Conservation (phyloP, 2,329 filamentous ascomycete species). For the Ramularia collo-cygni region DNA sequence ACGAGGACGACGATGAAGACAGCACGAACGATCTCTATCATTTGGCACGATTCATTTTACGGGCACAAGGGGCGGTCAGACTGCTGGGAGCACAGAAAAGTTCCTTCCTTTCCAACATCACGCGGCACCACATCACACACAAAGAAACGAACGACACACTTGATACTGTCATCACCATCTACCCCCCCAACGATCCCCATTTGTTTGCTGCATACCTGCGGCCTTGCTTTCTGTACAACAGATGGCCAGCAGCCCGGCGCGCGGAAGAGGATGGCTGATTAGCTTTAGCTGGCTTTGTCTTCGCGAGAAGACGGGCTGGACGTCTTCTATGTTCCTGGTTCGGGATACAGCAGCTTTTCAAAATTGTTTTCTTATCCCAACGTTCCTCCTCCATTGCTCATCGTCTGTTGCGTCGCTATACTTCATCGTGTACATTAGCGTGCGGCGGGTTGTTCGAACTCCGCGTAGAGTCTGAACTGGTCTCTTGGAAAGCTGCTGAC, state of each 20-base stretch:
- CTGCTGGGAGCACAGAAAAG: conserved; percentile 20
- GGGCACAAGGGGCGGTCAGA: conserved; percentile 17
- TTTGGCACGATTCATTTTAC: conserved; percentile 19
- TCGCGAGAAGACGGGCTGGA: conserved; percentile 9
- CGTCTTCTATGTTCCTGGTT: conserved; percentile 3
- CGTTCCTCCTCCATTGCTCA: not conserved
- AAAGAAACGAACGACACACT: conserved; percentile 8
- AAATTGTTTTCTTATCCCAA: conserved; percentile 4
- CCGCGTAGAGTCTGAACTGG: too few species aligned
- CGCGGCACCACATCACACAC: conserved; percentile 12
- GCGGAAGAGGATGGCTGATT: conserved; percentile 12
- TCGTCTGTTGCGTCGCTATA: not conserved
- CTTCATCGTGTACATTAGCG: too few species aligned
- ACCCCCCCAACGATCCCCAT: conserved; percentile 3
- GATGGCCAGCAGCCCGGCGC: conserved; percentile 16
- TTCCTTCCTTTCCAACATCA: conserved; percentile 8
- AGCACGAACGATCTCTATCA: conserved; percentile 19
- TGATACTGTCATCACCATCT: conserved; percentile 3
- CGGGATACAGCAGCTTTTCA: conserved; percentile 4
- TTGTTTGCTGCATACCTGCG: conserved; percentile 15
- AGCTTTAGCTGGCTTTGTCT: conserved; percentile 11
- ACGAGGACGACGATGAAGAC: conserved; percentile 20
- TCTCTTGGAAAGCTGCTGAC: too few species aligned
- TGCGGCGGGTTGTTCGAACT: too few species aligned
- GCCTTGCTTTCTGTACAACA: conserved; percentile 18